A percentile compares a stretch with the other conserved stretches of the same genome.
phyloP scores from a whole-genome alignment of 768 basidiomycete species.

The Chlorophyllum brunneum region DNA sequence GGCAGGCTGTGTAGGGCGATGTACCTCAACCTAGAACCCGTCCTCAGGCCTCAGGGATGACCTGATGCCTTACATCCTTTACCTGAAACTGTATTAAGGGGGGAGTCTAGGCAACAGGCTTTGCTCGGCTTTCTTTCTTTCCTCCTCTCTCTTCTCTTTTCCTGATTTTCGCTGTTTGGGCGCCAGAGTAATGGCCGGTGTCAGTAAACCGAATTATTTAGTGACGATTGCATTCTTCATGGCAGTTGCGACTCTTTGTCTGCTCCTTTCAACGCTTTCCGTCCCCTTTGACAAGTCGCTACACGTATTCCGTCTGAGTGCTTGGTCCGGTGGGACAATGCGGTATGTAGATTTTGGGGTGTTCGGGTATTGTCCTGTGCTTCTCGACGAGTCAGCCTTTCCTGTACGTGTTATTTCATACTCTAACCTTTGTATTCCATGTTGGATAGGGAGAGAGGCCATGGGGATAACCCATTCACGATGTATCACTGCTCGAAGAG shows the following conservation, averaged over 20 bases:
- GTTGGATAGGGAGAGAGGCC: not conserved
- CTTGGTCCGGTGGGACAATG: not conserved
- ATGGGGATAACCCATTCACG: not conserved
- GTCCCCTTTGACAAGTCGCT: not conserved
- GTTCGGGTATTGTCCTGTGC: not conserved
- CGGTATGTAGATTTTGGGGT: slow-evolving; percentile 5
- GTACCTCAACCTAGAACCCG: too few relatives aligned
- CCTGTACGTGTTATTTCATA: too few relatives aligned
- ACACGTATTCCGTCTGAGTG: not conserved
- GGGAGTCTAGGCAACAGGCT: too few relatives aligned
- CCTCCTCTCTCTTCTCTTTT: too few relatives aligned
- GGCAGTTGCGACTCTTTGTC: not conserved
- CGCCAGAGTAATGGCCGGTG: not conserved
- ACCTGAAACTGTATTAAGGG: too few relatives aligned
- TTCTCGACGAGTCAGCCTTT: too few relatives aligned
- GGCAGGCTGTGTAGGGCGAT: too few relatives aligned
- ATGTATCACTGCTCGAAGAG: too few relatives aligned
- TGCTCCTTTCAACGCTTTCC: not conserved
- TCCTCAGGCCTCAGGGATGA: too few relatives aligned
- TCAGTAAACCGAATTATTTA: not conserved
- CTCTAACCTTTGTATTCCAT: too few relatives aligned
- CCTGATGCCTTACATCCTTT: too few relatives aligned
- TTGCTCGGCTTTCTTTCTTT: too few relatives aligned
- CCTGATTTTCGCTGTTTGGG: not conserved
- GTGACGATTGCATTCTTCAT: not conserved